Conservation (phyloP, 257 asterid species). For the Marsdenia floribunda region DNA sequence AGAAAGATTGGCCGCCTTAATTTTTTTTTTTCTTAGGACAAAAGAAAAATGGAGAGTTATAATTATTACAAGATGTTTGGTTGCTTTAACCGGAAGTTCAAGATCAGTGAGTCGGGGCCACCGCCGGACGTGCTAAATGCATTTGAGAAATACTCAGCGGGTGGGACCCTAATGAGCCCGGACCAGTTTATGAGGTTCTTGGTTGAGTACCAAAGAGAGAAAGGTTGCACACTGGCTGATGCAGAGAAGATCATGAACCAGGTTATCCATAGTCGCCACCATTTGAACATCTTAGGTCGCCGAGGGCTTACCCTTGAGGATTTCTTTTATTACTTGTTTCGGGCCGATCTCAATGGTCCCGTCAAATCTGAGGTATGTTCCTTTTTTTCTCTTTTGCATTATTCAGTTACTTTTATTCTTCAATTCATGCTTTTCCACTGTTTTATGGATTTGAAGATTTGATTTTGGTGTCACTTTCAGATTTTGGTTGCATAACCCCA, state of each 20-base stretch:
- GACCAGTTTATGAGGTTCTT: slow-evolving; percentile 60
- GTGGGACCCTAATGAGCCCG: slow-evolving; percentile 47
- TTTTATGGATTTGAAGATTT: background rate
- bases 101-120: slow-evolving; percentile 79
- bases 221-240: slow-evolving; percentile 38
- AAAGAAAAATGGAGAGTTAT: slow-evolving; percentile 62
- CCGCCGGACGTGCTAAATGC: slow-evolving; percentile 82
- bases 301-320: slow-evolving; percentile 53
- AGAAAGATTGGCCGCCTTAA: background rate
- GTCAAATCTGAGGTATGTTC: slow-evolving; percentile 45
- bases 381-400: background rate
- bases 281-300: slow-evolving; percentile 30
- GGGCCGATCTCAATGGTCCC: slow-evolving; percentile 87
- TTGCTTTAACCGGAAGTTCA: slow-evolving; percentile 83
- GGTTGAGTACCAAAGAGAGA: slow-evolving; percentile 63
- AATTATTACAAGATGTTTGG: slow-evolving; percentile 92
- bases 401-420: background rate
- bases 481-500: background rate
- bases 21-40: background rate
- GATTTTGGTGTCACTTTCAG: background rate
- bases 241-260: slow-evolving; percentile 53
- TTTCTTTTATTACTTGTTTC: slow-evolving; percentile 69
- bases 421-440: background rate
- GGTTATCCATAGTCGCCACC: slow-evolving; percentile 50
- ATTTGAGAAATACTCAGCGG: slow-evolving; percentile 51